Evolutionary conservation across 495 filamentous ascomycete species (phyloP).

Genomic region (Pseudevernia furfuracea): DNA sequence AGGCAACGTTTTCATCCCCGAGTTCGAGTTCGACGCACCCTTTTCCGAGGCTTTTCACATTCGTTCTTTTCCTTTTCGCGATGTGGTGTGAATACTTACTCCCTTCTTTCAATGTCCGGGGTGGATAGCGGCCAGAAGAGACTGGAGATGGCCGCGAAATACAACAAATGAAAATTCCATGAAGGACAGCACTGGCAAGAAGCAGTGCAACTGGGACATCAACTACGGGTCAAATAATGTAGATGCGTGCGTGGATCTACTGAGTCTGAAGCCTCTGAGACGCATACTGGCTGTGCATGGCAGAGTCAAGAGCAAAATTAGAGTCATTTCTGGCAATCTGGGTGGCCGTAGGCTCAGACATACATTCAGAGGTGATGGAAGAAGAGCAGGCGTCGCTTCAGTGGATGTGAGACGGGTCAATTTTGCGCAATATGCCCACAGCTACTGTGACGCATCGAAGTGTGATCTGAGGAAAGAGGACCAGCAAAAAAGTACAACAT

Average conservation of each 20-base stretch:
- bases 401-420: background rate
- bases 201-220: background rate
- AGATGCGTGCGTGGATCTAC: background rate
- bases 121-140: background rate
- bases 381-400: background rate
- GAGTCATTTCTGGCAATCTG: background rate
- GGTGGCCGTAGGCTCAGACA: background rate
- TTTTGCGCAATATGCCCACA: background rate
- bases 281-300: background rate
- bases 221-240: background rate
- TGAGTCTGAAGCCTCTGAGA: background rate
- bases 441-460: background rate
- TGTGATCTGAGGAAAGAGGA: background rate
- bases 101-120: background rate
- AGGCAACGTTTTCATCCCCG: too few species aligned
- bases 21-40: background rate
- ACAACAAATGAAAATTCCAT: background rate
- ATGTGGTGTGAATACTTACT: background rate
- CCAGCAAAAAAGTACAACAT: background rate
- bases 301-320: background rate
- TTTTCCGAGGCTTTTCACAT: background rate
- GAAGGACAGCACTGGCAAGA: background rate
- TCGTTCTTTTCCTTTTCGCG: background rate
- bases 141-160: background rate
- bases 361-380: background rate